Conservation (phyloP, 306 rosid genomes). For the Datisca glomerata region DNA sequence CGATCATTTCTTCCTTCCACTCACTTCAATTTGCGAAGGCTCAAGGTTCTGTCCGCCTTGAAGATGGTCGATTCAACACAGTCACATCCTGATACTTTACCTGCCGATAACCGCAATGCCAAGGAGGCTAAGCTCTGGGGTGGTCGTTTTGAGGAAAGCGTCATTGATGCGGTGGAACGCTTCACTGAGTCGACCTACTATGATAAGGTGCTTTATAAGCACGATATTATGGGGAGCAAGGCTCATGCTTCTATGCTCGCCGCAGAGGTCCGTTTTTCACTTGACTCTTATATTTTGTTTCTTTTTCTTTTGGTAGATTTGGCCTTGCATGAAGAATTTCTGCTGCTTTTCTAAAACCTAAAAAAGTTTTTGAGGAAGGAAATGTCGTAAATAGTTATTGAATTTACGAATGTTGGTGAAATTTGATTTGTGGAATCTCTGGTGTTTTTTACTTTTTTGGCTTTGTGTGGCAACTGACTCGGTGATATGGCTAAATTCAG, state of each 20-base stretch:
- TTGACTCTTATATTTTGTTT: background rate
- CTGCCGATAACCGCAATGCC: conserved; percentile 9
- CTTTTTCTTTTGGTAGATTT: too few species aligned
- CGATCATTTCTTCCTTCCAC: conserved; percentile 15
- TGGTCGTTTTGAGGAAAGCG: conserved; percentile 84
- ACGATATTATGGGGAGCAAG: conserved; percentile 73
- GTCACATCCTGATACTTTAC: background rate
- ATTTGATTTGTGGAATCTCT: too few species aligned
- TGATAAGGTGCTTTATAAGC: conserved; percentile 74
- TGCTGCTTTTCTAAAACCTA: too few species aligned
- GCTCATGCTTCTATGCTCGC: conserved; percentile 98
- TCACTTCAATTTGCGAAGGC: conserved; percentile 7
- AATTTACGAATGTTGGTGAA: too few species aligned
- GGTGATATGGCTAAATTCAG: too few species aligned
- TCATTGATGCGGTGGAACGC: conserved; percentile 77
- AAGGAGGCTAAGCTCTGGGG: conserved; percentile 96
- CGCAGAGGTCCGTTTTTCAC: conserved; percentile 31
- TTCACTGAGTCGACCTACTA: conserved; percentile 88
- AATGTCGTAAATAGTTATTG: too few species aligned
- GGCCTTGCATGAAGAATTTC: too few species aligned
- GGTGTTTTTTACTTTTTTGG: too few species aligned
- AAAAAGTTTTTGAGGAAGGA: too few species aligned
- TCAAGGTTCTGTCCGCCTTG: conserved; percentile 2
- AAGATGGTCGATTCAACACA: background rate
- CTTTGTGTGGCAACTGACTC: too few species aligned